Conservation (phyloP, 306 rosid genomes). For the Rubus parviflorus region DNA sequence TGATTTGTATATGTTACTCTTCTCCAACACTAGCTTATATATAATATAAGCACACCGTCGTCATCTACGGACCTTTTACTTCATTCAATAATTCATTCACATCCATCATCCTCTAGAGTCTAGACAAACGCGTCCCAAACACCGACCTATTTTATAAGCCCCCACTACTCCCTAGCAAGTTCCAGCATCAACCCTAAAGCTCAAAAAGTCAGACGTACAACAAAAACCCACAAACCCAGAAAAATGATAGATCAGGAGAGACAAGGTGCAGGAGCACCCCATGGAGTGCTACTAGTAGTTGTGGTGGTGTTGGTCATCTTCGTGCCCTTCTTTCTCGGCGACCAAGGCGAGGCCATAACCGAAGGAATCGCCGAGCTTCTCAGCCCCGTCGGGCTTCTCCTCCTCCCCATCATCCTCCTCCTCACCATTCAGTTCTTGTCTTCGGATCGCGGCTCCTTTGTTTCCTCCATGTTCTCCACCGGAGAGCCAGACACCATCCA, state of each 20-base stretch:
- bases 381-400: constrained; percentile 79
- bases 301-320: constrained; percentile 60
- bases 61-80: not conserved
- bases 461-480: constrained; percentile 65
- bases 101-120: not conserved
- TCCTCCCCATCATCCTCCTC: constrained; percentile 80
- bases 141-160: constrained; percentile 2
- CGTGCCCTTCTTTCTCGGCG: constrained; percentile 67
- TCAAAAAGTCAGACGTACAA: not conserved
- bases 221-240: not conserved
- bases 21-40: not conserved
- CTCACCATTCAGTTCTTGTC: constrained; percentile 87
- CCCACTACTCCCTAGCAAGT: not conserved
- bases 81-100: not conserved
- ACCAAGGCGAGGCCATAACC: constrained; percentile 73
- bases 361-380: constrained; percentile 70
- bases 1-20: not conserved
- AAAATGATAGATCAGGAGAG: constrained; percentile 21
- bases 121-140: constrained; percentile 12
- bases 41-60: not conserved
- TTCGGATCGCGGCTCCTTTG: constrained; percentile 74
- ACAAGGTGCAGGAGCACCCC: constrained; percentile 58
- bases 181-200: not conserved
- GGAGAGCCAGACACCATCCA: constrained; percentile 87
- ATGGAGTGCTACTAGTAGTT: constrained; percentile 60